These are phyloP conservation scores for Starmera amethionina DNA, from an alignment of 805 yeast genomes.

Conservation along the genomic window DNA sequence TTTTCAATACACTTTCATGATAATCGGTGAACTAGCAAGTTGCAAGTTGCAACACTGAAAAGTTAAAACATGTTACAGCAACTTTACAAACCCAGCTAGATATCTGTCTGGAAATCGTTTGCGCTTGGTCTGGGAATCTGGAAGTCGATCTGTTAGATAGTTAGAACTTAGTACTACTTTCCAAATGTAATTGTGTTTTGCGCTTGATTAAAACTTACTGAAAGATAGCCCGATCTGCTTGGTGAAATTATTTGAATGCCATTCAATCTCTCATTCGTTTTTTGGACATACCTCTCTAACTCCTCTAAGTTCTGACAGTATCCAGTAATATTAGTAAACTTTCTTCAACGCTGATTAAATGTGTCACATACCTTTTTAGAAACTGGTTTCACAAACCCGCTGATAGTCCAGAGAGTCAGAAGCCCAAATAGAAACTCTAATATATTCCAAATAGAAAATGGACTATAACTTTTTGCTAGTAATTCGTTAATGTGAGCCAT, in stretches of 20 bases:
- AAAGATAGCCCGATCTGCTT: slow-evolving; percentile 40
- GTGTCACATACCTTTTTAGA: slow-evolving; percentile 8
- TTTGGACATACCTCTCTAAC: slow-evolving; percentile 33
- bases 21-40: too few relatives aligned
- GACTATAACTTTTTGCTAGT: slow-evolving; percentile 30
- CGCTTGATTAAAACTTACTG: slow-evolving; percentile 23
- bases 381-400: slow-evolving; percentile 25
- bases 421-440: slow-evolving; percentile 27
- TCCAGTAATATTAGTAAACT: neutral
- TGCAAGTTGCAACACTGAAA: too few relatives aligned
- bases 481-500: slow-evolving; percentile 34
- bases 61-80: too few relatives aligned
- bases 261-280: slow-evolving; percentile 21
- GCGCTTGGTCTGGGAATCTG: slow-evolving; percentile 35
- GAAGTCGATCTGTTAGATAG: slow-evolving; percentile 33
- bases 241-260: slow-evolving; percentile 38
- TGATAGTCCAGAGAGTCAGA: slow-evolving; percentile 31
- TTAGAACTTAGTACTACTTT: neutral
- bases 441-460: slow-evolving; percentile 28
- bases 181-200: too few relatives aligned
- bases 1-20: too few relatives aligned
- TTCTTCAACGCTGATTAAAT: neutral
- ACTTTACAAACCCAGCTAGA: too few relatives aligned
- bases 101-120: neutral
- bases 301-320: slow-evolving; percentile 21